phyloP scores from a whole-genome alignment of 163 green algal species.

The Coccomyxa subellipsoidea region DNA sequence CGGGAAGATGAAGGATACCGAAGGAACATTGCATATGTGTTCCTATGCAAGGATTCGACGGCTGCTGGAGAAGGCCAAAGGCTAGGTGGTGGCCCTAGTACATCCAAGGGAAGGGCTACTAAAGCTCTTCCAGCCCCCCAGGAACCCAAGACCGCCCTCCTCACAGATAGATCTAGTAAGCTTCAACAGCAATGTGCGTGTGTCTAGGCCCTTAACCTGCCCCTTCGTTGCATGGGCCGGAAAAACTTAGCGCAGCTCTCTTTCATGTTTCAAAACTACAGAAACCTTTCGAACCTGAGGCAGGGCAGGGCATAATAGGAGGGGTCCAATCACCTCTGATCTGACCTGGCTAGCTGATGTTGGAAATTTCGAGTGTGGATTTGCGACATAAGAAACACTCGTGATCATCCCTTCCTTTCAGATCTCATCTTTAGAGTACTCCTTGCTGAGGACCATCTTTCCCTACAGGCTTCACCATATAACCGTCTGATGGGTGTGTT shows the following conservation, averaged over 20 bases:
- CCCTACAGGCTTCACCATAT: too few species aligned
- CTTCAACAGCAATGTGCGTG: not conserved
- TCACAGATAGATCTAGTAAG: not conserved
- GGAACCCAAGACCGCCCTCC: not conserved
- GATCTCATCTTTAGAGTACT: too few species aligned
- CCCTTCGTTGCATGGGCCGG: not conserved
- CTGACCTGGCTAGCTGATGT: not conserved
- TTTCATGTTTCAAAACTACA: conserved; percentile 4
- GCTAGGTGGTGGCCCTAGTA: not conserved
- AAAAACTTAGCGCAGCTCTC: conserved; percentile 15
- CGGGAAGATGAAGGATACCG: not conserved
- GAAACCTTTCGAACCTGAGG: not conserved
- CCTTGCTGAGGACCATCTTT: too few species aligned
- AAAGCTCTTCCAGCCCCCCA: not conserved
- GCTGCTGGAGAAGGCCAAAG: not conserved
- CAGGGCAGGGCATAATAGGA: not conserved
- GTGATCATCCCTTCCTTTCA: too few species aligned
- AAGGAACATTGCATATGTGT: not conserved
- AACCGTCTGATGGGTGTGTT: too few species aligned
- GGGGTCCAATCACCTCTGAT: not conserved
- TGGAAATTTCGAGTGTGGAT: not conserved
- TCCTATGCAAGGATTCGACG: not conserved
- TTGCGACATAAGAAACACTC: too few species aligned
- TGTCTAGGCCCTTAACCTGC: not conserved
- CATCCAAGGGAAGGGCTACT: not conserved